Evolutionary conservation across 2,329 filamentous ascomycete genomes (phyloP), one percentile per base, ranked within the genome.

Genomic region (Thelonectria discophora): DNA sequence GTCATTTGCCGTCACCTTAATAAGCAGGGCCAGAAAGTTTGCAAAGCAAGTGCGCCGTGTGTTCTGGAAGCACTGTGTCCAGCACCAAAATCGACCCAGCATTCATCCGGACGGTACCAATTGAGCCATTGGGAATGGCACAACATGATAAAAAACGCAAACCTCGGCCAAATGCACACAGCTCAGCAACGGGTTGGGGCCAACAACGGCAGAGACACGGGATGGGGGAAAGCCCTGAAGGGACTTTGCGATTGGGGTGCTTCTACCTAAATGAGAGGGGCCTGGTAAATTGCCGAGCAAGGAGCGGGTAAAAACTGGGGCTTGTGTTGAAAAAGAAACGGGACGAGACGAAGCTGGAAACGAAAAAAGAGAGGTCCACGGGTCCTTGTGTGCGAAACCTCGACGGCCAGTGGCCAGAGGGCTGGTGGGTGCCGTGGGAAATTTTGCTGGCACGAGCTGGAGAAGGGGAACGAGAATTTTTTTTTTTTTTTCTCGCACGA

Each of bases 221-320:
- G 60, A 68, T 61, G 51, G 37, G 40, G 47, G 21, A 24, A 24
- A 37, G 47, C 5, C 24, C 21, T 20, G 52, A 30, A 30, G 27
- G 27, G 27, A 30, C 27, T 9, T 30, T 30, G 64, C 59, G 55
- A 51, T 40, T 47, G 51, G 65, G 30, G 46, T 37, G 34, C 15
- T 43, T 42, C 59, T 66, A 58, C 64, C 66, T 71, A 71, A 43
- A 69, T 71, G 70, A 67, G 69, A 69, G 69, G 49, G 43, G 54
- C 56, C 58, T 42, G 50, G 49, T 46, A 60, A 64, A 62, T 64
- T 70, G 58, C 69, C 60, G 66, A 69, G 49, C 69, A 67, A 68
- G 67, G 69, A 69, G 69, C 69, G 69, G 69, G 66, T 72, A 68
- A 72, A 69, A 69, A 60, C 52, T 62, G 68, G 68, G 60, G 62